Conservation (phyloP, 179 eudicot species). For the Beta corolliflora region DNA sequence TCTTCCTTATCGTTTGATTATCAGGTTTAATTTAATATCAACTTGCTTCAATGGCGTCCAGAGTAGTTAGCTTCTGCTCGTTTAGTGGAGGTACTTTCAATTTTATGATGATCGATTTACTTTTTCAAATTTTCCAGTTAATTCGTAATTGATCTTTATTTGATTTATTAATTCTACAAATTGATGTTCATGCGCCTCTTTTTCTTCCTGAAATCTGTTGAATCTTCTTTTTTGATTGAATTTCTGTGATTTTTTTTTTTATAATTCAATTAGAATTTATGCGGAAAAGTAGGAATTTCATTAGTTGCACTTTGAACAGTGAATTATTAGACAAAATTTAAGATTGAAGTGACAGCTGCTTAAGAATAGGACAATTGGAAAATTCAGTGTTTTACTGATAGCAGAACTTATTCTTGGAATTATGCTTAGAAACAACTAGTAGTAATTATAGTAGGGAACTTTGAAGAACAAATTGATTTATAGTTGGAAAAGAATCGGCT, state of each 20-base stretch:
- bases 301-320: background rate
- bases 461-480: background rate
- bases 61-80: background rate
- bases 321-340: background rate
- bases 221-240: background rate
- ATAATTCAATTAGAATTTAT: background rate
- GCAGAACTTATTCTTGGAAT: slow-evolving; percentile 15
- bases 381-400: background rate
- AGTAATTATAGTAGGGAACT: slow-evolving; percentile 3
- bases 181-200: background rate
- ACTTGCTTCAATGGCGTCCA: slow-evolving; percentile 4
- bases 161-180: background rate
- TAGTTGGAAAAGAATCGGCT: background rate
- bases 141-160: background rate
- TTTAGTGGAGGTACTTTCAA: slow-evolving; percentile 16
- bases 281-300: background rate
- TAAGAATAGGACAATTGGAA: slow-evolving; percentile 1
- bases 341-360: background rate
- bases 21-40: slow-evolving; percentile 1
- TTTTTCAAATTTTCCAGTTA: background rate
- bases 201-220: background rate
- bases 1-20: background rate
- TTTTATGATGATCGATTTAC: background rate
- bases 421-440: slow-evolving; percentile 24
- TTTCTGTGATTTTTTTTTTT: background rate